phyloP scores from a whole-genome alignment of 2,329 filamentous ascomycete species.

The Rosellinia necatrix region DNA sequence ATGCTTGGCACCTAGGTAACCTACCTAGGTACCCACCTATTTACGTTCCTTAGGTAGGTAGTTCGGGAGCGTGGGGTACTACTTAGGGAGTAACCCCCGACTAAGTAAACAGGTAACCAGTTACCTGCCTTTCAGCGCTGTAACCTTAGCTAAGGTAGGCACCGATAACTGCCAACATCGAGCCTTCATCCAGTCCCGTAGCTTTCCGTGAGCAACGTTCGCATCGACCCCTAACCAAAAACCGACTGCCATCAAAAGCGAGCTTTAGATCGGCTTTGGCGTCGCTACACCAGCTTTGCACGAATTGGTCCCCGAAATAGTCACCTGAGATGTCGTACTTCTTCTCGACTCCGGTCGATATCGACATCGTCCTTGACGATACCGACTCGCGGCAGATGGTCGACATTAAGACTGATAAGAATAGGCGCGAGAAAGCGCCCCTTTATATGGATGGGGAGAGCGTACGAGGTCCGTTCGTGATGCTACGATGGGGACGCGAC shows the following conservation, averaged over 20 bases:
- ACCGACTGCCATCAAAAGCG: slow-evolving; percentile 8
- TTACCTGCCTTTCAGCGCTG: too few relatives aligned
- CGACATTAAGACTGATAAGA: slow-evolving; percentile 98
- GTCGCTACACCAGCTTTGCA: background rate
- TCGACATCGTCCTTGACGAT: slow-evolving; percentile 97
- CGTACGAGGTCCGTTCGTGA: slow-evolving; percentile 51
- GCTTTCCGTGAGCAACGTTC: too few relatives aligned
- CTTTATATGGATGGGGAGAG: slow-evolving; percentile 98
- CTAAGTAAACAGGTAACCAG: too few relatives aligned
- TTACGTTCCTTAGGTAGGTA: too few relatives aligned
- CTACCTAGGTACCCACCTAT: too few relatives aligned
- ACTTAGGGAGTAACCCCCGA: too few relatives aligned
- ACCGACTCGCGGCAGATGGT: slow-evolving; percentile 93
- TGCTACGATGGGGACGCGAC: background rate
- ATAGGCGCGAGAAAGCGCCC: slow-evolving; percentile 92
- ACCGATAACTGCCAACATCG: background rate
- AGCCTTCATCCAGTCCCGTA: too few relatives aligned
- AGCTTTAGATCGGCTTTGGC: slow-evolving; percentile 1
- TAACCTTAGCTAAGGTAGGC: too few relatives aligned
- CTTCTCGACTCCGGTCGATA: slow-evolving; percentile 97
- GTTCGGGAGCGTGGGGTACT: background rate
- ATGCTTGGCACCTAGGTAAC: slow-evolving; percentile 2
- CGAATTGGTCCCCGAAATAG: slow-evolving; percentile 12
- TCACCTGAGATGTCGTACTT: slow-evolving; percentile 81
- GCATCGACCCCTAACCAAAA: too few relatives aligned